Conservation (phyloP, 345 rosid genomes). For the Eutrema yunnanense region DNA sequence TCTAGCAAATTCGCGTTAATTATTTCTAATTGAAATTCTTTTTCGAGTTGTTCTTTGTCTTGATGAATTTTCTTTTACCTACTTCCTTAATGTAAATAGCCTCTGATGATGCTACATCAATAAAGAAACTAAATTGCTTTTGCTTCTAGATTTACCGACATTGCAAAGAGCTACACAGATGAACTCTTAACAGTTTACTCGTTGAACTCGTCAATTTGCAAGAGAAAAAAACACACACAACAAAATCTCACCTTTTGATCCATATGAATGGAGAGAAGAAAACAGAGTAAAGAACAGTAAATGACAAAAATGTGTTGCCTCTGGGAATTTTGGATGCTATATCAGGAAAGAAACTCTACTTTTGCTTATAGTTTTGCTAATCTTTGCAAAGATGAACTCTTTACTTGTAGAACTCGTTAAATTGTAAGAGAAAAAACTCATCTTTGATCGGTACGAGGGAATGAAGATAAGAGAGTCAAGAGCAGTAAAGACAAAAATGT, state of each 20-base stretch:
- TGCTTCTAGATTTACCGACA: neutral
- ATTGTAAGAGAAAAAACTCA: neutral
- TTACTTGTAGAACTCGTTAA: neutral
- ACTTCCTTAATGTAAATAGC: neutral
- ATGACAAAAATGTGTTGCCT: neutral
- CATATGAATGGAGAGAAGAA: neutral
- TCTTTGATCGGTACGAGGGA: neutral
- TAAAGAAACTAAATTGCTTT: neutral
- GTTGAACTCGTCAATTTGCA: neutral
- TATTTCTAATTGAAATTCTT: neutral
- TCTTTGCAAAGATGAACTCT: neutral
- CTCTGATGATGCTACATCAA: neutral
- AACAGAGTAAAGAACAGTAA: neutral
- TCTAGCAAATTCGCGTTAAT: conserved; percentile 36
- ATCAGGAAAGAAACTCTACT: neutral
- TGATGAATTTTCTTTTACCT: neutral
- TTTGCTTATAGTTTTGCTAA: neutral
- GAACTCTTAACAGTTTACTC: neutral
- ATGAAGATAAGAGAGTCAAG: neutral
- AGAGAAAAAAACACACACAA: no score
- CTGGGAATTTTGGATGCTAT: neutral
- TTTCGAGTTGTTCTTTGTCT: neutral
- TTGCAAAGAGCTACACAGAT: neutral
- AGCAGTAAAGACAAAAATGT: neutral
- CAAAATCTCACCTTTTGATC: neutral